These are phyloP conservation scores for Thymus quinquecostatus DNA, from an alignment of 257 asterid species.

Conservation along the genomic window DNA sequence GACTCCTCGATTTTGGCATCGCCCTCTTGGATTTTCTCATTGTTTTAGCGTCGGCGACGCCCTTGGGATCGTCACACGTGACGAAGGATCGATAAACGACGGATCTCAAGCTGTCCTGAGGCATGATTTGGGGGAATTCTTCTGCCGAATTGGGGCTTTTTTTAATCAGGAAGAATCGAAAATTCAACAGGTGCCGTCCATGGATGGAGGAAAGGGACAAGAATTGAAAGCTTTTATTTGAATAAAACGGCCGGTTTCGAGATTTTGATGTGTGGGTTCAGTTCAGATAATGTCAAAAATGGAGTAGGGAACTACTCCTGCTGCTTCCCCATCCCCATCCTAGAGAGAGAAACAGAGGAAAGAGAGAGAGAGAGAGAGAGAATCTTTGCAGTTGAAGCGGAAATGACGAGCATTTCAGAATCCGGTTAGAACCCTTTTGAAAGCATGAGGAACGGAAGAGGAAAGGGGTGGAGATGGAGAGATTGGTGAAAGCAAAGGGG, in stretches of 20 bases:
- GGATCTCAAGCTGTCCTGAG: slow-evolving; percentile 67
- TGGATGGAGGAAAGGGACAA: slow-evolving; percentile 24
- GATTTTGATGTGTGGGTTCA: slow-evolving; percentile 22
- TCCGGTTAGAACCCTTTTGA: slow-evolving; percentile 7
- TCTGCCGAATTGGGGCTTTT: slow-evolving; percentile 22
- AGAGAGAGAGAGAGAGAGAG: slow-evolving; percentile 27
- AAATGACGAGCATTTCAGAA: slow-evolving; percentile 20
- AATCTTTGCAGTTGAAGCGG: slow-evolving; percentile 21
- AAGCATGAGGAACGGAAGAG: background rate
- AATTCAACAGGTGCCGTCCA: slow-evolving; percentile 22
- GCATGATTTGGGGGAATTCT: slow-evolving; percentile 39
- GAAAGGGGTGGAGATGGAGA: background rate
- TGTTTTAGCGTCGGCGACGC: slow-evolving; percentile 63
- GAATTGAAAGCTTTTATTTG: background rate
- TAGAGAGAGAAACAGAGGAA: slow-evolving; percentile 27
- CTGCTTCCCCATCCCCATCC: too few relatives aligned
- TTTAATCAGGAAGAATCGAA: background rate
- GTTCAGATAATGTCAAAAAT: slow-evolving; percentile 25
- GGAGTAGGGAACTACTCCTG: too few relatives aligned
- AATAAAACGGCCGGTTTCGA: slow-evolving; percentile 1
- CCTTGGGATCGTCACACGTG: slow-evolving; percentile 76
- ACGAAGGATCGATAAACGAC: slow-evolving; percentile 64
- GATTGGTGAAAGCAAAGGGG: background rate
- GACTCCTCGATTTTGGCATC: slow-evolving; percentile 29
- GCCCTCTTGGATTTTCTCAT: slow-evolving; percentile 52